Conservation (phyloP, 2,329 filamentous ascomycete species). For the Penicillium occitanis region DNA sequence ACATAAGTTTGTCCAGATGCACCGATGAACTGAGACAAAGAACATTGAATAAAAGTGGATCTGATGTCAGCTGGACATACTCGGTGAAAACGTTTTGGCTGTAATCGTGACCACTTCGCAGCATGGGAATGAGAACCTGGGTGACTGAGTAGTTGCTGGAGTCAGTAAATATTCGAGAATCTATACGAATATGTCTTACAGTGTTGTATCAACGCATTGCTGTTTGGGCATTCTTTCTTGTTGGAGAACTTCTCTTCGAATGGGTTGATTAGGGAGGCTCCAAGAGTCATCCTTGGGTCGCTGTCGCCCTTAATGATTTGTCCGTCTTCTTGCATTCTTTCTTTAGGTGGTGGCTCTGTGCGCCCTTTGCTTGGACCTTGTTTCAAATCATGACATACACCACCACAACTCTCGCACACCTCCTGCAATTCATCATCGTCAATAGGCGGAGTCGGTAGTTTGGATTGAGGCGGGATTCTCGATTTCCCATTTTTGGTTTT, state of each 20-base stretch:
- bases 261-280: constrained; percentile 1
- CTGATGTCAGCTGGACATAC: constrained; percentile 11
- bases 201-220: constrained; percentile 14
- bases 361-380: background rate
- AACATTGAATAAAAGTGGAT: constrained; percentile 19
- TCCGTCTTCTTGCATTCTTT: background rate
- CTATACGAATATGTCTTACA: constrained; percentile 9
- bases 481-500: background rate
- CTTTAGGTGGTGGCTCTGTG: background rate
- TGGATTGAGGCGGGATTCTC: background rate
- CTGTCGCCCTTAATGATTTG: background rate
- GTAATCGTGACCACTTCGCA: constrained; percentile 16
- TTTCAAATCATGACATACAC: background rate
- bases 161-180: background rate
- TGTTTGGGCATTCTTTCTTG: constrained; percentile 12
- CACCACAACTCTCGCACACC: background rate
- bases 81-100: constrained; percentile 2
- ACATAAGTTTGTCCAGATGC: constrained; percentile 17
- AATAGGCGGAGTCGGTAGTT: constrained; percentile 3
- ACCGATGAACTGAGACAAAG: constrained; percentile 19
- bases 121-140: constrained; percentile 11
- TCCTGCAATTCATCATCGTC: background rate
- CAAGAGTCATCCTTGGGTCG: constrained; percentile 8
- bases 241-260: constrained; percentile 1
- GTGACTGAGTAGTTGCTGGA: background rate